Evolutionary conservation across 306 rosid genomes (phyloP), one percentile per base, ranked within the genome.

Genomic region (Lathyrus oleraceus): DNA sequence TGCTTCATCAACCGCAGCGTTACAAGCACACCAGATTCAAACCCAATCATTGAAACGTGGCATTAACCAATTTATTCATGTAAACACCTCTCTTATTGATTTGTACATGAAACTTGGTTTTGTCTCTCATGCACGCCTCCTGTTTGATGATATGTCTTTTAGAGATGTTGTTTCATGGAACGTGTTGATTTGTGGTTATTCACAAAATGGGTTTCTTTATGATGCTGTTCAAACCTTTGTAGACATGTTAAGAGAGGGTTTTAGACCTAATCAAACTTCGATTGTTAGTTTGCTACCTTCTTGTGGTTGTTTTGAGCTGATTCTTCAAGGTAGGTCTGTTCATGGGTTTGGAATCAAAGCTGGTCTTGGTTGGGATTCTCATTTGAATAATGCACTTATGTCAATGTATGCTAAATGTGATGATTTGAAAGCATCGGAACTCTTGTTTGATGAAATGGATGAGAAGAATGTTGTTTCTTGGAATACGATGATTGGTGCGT

Each of bases 401-500:
- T 87, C 91, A 0, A 87, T 91, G 91, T 89, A 91, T 81, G 91
- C 88, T 10, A 91, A 85, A 72, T 89, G 80, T 65, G 84, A 68
- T 35, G 83, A 85, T 76, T 76, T 89, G 84, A 82, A 70, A 71
- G 83, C 86, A 2, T 84, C 91, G 0, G 83, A 76, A 52, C 48
- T 70, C 70, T 79, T 85, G 72, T 91, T 91, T 73, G 73, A 67
- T 25, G 91, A 89, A 77, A 85, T 81, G 68, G 78, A 1, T 16
- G 84, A 81, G 43, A 89, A 77, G 70, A 78, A 81, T 70, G 85
- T 87, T 44, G 89, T 87, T 65, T 85, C 96, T 54, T 89, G 91
- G 97, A 91, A 91, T 75, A 82, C 94, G 63, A 89, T 91, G 93
- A 85, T 91, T 68, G 88, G 88, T 69, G 96, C 85, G 2, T 85